phyloP scores from a whole-genome alignment of 495 filamentous ascomycete species.

The Thermochaetoides thermophila region DNA sequence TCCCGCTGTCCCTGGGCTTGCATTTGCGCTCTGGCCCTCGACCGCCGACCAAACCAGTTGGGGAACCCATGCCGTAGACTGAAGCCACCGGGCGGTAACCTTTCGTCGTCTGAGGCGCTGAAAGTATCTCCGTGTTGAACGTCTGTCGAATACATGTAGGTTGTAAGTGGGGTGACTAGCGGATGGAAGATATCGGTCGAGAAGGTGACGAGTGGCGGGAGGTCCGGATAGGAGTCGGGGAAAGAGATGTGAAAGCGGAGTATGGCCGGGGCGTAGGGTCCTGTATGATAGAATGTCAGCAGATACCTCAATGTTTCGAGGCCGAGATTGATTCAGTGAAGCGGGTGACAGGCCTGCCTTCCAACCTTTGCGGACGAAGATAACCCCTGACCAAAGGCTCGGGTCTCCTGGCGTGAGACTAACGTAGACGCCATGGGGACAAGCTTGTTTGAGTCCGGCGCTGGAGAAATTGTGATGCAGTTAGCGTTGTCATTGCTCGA shows the following conservation, averaged over 20 bases:
- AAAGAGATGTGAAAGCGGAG: constrained; percentile 85
- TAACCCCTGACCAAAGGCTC: constrained; percentile 69
- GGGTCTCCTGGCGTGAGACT: constrained; percentile 69
- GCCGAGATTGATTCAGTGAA: background rate
- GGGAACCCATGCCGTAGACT: constrained; percentile 82
- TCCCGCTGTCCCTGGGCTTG: background rate
- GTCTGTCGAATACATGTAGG: constrained; percentile 74
- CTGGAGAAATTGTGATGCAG: constrained; percentile 28
- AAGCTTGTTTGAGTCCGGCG: constrained; percentile 62
- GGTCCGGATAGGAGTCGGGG: constrained; percentile 60
- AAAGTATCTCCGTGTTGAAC: constrained; percentile 54
- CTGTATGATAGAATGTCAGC: constrained; percentile 2
- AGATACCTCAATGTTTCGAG: background rate
- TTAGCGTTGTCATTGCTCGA: background rate
- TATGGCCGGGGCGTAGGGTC: constrained; percentile 76
- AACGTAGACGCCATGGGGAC: constrained; percentile 75
- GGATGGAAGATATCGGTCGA: constrained; percentile 89
- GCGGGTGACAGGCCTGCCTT: constrained; percentile 6
- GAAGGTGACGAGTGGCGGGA: constrained; percentile 76
- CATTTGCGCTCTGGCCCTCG: constrained; percentile 13
- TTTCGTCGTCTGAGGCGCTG: constrained; percentile 65
- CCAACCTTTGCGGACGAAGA: constrained; percentile 87
- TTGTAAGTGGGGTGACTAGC: constrained; percentile 75
- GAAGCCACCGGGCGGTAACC: constrained; percentile 75
- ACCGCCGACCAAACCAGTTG: constrained; percentile 54